phyloP scores from a whole-genome alignment of 2,329 filamentous ascomycete species.

The Apiospora aurea region DNA sequence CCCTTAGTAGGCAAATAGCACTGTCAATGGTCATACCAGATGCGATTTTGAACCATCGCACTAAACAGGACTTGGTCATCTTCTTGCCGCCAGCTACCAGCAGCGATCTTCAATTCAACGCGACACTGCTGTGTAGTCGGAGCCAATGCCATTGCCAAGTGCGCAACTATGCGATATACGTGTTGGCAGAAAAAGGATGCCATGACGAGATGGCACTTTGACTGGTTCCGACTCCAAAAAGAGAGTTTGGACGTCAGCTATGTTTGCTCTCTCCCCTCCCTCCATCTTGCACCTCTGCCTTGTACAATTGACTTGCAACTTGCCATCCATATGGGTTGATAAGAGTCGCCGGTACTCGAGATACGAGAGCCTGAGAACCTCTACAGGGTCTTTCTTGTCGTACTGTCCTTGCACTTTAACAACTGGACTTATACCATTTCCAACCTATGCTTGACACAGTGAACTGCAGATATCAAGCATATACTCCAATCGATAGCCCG shows the following conservation, averaged over 20 bases:
- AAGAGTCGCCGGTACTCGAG: not conserved
- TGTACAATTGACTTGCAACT: not conserved
- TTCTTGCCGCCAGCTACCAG: no score
- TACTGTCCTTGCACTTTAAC: not conserved
- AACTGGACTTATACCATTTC: not conserved
- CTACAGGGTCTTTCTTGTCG: not conserved
- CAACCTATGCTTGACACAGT: not conserved
- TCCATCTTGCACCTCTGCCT: not conserved
- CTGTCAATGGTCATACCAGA: no score
- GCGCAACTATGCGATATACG: constrained; percentile 9
- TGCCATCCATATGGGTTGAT: not conserved
- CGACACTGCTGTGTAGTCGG: not conserved
- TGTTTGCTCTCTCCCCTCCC: not conserved
- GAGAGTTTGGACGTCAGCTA: not conserved
- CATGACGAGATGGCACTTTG: not conserved
- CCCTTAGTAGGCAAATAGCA: no score
- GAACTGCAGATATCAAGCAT: not conserved
- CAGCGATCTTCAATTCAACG: no score
- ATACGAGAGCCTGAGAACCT: not conserved
- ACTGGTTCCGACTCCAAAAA: not conserved
- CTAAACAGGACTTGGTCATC: not conserved
- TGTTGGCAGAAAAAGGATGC: not conserved
- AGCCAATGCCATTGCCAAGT: no score
- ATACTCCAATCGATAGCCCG: not conserved
- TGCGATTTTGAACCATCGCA: no score